These are phyloP conservation scores for Stagonosporopsis cucurbitacearum DNA, from an alignment of 2,329 filamentous ascomycete genomes.

Conservation along the genomic window DNA sequence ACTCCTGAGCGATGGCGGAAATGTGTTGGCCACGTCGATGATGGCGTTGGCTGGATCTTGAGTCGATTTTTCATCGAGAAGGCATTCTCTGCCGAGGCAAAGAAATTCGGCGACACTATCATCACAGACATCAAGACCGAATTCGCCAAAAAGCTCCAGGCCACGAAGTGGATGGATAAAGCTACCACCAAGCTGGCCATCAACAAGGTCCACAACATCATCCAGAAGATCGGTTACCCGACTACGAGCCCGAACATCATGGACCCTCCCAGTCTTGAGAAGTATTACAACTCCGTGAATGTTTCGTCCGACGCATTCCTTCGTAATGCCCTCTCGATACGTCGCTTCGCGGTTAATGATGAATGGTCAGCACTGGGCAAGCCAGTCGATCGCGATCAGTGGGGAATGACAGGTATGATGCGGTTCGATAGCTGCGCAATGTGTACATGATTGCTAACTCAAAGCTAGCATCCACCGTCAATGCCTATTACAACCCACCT, in stretches of 20 bases:
- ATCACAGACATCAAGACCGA: conserved; percentile 73
- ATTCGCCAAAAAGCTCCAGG: conserved; percentile 67
- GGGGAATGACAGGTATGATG: conserved; percentile 61
- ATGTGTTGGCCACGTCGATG: conserved; percentile 65
- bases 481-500: conserved; percentile 69
- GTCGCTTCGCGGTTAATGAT: conserved; percentile 55
- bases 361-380: conserved; percentile 66
- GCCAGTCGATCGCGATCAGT: conserved; percentile 66
- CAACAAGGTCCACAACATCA: conserved; percentile 70
- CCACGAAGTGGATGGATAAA: conserved; percentile 69
- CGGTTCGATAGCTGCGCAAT: background rate
- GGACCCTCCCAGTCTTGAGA: conserved; percentile 61
- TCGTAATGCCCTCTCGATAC: conserved; percentile 61
- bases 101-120: conserved; percentile 71
- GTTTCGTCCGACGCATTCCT: conserved; percentile 63
- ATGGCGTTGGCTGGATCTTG: conserved; percentile 69
- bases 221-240: conserved; percentile 73
- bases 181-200: conserved; percentile 66
- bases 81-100: conserved; percentile 70
- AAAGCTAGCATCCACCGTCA: conserved; percentile 50
- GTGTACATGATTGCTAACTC: background rate
- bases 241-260: conserved; percentile 66
- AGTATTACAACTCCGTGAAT: conserved; percentile 63
- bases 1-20: conserved; percentile 70
- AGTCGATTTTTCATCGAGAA: conserved; percentile 74